phyloP scores from a whole-genome alignment of 441 rosid species.

The Biscutella laevigata region DNA sequence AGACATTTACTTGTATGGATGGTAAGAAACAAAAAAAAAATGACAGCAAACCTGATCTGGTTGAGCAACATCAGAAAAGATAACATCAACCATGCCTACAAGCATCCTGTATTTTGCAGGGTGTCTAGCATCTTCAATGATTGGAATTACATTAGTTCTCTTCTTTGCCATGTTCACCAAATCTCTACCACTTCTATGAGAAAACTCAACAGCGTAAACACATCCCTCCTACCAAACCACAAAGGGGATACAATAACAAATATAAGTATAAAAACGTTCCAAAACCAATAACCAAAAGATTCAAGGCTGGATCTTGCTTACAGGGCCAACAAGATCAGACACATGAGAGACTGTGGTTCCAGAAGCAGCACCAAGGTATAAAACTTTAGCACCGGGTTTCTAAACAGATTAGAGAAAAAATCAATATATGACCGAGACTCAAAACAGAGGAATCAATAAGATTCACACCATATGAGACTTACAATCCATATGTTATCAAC shows the following conservation, averaged over 20 bases:
- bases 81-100: slow-evolving; percentile 95
- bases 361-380: slow-evolving; percentile 93
- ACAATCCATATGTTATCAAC: slow-evolving; percentile 87
- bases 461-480: slow-evolving; percentile 14
- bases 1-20: neutral
- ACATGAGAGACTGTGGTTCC: slow-evolving; percentile 99
- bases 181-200: slow-evolving; percentile 92
- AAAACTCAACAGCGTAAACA: slow-evolving; percentile 91
- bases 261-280: neutral
- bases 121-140: slow-evolving; percentile 94
- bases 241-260: no score
- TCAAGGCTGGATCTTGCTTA: slow-evolving; percentile 24
- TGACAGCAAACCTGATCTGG: slow-evolving; percentile 90
- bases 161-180: slow-evolving; percentile 97
- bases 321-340: slow-evolving; percentile 88
- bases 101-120: slow-evolving; percentile 92
- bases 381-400: slow-evolving; percentile 90
- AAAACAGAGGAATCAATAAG: neutral
- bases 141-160: slow-evolving; percentile 81
- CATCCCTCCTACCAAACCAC: slow-evolving; percentile 46
- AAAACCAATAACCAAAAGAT: neutral
- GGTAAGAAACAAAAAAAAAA: neutral
- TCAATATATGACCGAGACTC: neutral
- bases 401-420: neutral
- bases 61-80: slow-evolving; percentile 97